Conservation (phyloP, 257 asterid genomes). For the Scutellaria galericulata region DNA sequence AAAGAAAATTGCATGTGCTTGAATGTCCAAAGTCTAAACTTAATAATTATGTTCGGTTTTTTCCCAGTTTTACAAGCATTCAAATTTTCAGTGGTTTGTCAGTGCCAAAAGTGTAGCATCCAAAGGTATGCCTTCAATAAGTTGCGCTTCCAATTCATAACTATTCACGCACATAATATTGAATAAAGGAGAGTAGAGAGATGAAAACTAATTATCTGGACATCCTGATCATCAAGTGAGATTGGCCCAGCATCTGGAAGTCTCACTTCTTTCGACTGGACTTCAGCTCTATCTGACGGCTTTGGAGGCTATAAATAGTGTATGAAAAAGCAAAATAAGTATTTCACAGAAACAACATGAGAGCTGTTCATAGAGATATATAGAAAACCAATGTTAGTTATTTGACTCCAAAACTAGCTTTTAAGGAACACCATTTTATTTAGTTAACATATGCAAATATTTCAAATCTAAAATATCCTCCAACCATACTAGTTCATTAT, state of each 20-base stretch:
- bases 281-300: too few relatives aligned
- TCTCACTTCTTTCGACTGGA: too few relatives aligned
- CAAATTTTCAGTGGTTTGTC: background rate
- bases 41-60: conserved; percentile 12
- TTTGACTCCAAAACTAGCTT: conserved; percentile 18
- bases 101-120: conserved; percentile 20
- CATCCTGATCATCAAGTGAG: conserved; percentile 91
- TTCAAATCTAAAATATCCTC: conserved; percentile 3
- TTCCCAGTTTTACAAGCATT: background rate
- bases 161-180: too few relatives aligned
- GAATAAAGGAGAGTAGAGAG: conserved; percentile 25
- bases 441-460: conserved; percentile 46
- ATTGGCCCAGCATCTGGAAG: conserved; percentile 58
- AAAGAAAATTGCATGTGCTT: conserved; percentile 6
- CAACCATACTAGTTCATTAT: background rate
- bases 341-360: conserved; percentile 19
- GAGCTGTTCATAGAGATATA: background rate
- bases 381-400: background rate
- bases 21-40: background rate
- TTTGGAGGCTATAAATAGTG: too few relatives aligned
- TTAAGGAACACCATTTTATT: background rate
- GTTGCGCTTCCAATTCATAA: too few relatives aligned
- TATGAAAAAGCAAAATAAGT: background rate
- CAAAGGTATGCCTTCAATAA: conserved; percentile 8
- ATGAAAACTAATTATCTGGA: conserved; percentile 69